Evolutionary conservation across 805 yeast species (phyloP).

Genomic region (Dipodascopsis uninucleata): DNA sequence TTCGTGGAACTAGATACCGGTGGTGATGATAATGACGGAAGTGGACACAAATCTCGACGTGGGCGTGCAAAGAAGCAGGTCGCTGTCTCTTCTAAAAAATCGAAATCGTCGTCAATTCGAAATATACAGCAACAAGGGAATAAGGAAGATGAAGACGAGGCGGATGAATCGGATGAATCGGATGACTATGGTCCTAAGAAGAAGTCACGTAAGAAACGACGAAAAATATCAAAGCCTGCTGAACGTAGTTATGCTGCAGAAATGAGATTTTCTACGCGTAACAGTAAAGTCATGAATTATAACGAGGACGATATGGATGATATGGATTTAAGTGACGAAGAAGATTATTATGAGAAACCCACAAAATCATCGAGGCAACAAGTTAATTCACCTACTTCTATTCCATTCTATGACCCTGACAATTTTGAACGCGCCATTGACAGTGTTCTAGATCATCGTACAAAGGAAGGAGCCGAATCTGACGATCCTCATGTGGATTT

Average conservation of each 20-base stretch:
- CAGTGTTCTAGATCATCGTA: constrained; percentile 54
- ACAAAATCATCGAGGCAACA: constrained; percentile 1
- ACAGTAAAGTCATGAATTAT: constrained; percentile 68
- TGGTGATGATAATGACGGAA: constrained; percentile 19
- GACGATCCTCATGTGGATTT: constrained; percentile 34
- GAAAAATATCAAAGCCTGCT: constrained; percentile 26
- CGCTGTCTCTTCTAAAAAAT: too few relatives aligned
- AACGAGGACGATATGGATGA: constrained; percentile 59
- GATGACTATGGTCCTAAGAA: constrained; percentile 22
- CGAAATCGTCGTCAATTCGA: too few relatives aligned
- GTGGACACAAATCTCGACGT: constrained; percentile 1
- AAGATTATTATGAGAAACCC: constrained; percentile 32
- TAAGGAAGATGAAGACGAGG: constrained; percentile 8
- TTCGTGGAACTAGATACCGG: constrained; percentile 24
- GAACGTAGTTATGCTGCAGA: constrained; percentile 26
- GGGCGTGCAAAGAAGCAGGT: background rate
- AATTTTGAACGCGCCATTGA: constrained; percentile 41
- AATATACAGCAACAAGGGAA: too few relatives aligned
- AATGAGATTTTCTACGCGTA: constrained; percentile 71
- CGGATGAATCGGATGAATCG: constrained; percentile 13
- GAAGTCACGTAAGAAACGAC: constrained; percentile 24
- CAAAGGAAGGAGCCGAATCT: constrained; percentile 39
- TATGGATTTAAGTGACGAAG: constrained; percentile 46
- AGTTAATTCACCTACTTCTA: constrained; percentile 2
- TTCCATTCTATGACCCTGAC: constrained; percentile 16